These are phyloP conservation scores for Nakaseomyces kungkrabaensis DNA, from an alignment of 1,139 yeast species.

Conservation along the genomic window DNA sequence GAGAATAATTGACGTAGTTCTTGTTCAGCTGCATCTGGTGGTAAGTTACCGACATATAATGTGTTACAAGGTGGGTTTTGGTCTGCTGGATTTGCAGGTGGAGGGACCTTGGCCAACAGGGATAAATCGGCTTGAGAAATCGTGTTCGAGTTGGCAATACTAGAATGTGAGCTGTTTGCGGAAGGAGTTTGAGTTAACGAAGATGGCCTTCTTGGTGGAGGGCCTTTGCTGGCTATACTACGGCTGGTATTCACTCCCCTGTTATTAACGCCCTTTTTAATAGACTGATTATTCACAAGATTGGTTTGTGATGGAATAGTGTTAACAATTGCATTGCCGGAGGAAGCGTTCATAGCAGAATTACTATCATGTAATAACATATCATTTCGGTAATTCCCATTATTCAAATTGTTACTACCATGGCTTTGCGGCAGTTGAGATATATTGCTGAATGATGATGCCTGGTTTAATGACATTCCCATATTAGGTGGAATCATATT, in stretches of 20 bases:
- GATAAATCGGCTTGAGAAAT: constrained; percentile 54
- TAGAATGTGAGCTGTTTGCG: constrained; percentile 5
- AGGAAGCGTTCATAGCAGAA: neutral
- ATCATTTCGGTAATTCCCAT: neutral
- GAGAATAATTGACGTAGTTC: constrained; percentile 81
- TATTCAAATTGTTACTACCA: neutral
- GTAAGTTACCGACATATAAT: constrained; percentile 88
- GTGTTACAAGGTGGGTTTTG: constrained; percentile 99
- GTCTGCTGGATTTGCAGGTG: constrained; percentile 98
- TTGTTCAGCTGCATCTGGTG: constrained; percentile 93
- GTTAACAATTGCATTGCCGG: neutral
- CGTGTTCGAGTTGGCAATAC: constrained; percentile 8
- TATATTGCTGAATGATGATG: neutral
- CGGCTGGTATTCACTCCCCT: neutral
- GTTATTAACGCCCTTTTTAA: neutral
- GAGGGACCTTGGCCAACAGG: constrained; percentile 68
- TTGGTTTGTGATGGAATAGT: neutral
- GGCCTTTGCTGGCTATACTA: neutral
- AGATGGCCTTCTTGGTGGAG: neutral
- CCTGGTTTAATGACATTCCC: neutral
- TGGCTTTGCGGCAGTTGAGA: neutral
- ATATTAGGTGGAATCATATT: neutral
- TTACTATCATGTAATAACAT: neutral
- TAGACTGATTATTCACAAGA: neutral
- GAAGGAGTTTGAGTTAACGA: constrained; percentile 7